phyloP scores from a whole-genome alignment of 768 basidiomycete species.

The Amanita exitialis region DNA sequence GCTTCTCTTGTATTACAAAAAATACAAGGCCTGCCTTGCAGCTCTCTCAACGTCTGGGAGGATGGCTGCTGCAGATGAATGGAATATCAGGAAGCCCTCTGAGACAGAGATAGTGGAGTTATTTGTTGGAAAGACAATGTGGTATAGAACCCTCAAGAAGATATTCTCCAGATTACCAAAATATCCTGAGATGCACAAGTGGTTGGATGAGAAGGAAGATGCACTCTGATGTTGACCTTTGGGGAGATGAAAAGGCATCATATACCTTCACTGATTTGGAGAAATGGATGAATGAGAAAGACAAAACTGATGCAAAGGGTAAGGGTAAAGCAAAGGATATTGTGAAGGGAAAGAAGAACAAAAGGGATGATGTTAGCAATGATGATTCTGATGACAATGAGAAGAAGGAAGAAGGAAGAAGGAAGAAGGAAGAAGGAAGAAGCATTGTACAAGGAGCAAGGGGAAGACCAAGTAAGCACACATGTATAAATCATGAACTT shows the following conservation, averaged over 20 bases:
- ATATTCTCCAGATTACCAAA: not conserved
- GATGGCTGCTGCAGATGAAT: not conserved
- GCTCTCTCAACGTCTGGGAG: not conserved
- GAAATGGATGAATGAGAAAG: not conserved
- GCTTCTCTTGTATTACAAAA: too few relatives aligned
- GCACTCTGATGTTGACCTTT: not conserved
- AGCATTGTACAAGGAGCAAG: too few relatives aligned
- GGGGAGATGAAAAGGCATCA: not conserved
- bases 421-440: not conserved
- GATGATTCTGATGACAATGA: not conserved
- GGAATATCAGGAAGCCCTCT: not conserved
- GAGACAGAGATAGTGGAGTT: not conserved
- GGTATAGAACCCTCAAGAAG: not conserved
- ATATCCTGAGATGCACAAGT: not conserved
- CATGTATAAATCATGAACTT: too few relatives aligned
- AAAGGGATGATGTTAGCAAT: too few relatives aligned
- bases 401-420: not conserved
- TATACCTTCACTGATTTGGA: not conserved
- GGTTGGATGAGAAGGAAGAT: not conserved
- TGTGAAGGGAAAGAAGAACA: too few relatives aligned
- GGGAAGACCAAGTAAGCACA: too few relatives aligned
- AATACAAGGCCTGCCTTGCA: too few relatives aligned
- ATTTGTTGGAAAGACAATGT: not conserved
- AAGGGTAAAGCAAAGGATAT: too few relatives aligned
- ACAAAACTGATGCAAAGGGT: not conserved